phyloP scores from a whole-genome alignment of 352 stramenopile species.

The Phytophthora sojae region DNA sequence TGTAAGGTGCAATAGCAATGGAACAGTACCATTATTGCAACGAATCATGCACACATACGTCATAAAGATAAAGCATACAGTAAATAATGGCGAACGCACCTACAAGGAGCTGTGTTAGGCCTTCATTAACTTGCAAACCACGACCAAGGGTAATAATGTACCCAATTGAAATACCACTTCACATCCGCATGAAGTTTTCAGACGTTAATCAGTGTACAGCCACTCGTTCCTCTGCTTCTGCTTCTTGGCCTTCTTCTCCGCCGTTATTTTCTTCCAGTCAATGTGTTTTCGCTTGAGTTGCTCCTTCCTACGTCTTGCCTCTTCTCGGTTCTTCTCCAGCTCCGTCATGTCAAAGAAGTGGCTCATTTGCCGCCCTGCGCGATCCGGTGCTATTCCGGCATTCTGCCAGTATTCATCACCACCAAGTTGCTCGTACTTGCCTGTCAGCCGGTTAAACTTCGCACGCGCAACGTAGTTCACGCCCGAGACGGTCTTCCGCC shows the following conservation, averaged over 20 bases:
- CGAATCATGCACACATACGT: not conserved
- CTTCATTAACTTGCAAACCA: not conserved
- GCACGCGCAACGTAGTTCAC: constrained; percentile 73
- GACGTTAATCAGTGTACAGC: constrained; percentile 78
- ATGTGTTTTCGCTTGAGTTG: constrained; percentile 87
- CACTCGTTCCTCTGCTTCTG: constrained; percentile 88
- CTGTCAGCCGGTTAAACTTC: constrained; percentile 84
- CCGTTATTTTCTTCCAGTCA: constrained; percentile 88
- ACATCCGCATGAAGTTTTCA: not conserved
- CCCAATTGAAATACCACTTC: not conserved
- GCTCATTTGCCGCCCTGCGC: constrained; percentile 84
- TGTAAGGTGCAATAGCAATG: not conserved
- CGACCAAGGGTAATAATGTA: no score
- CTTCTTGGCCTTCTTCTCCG: constrained; percentile 90
- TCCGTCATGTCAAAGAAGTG: constrained; percentile 87
- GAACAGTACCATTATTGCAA: not conserved
- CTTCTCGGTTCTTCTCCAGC: constrained; percentile 84
- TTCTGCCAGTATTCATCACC: constrained; percentile 75
- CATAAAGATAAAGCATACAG: not conserved
- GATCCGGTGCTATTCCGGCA: constrained; percentile 65
- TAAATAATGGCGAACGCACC: not conserved
- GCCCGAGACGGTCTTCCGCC: constrained; percentile 56
- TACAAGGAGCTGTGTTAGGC: not conserved
- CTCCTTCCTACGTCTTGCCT: constrained; percentile 79
- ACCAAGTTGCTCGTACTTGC: constrained; percentile 75